Evolutionary conservation across 345 rosid genomes (phyloP).

Genomic region (Euphorbia pulcherrima): DNA sequence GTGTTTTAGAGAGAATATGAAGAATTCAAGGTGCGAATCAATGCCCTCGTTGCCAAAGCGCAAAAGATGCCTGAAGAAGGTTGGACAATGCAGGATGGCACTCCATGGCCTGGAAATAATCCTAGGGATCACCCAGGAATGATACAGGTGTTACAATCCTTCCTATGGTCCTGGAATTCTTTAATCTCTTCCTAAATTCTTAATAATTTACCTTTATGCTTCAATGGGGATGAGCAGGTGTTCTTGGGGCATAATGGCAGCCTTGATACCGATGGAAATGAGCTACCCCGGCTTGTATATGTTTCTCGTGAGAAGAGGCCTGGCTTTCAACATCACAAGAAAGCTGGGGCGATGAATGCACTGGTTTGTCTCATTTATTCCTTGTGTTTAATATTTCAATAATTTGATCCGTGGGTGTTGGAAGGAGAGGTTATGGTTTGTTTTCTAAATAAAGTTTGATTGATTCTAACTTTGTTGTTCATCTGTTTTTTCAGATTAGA

Average conservation of each 20-base stretch:
- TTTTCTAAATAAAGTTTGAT: background rate
- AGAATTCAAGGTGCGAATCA: constrained; percentile 96
- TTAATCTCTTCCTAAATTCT: background rate
- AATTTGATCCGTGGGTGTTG: background rate
- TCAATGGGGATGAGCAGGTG: constrained; percentile 44
- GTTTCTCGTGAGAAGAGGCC: constrained; percentile 99
- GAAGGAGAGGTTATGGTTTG: background rate
- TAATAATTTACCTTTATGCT: constrained; percentile 8
- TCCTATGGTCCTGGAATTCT: constrained; percentile 1
- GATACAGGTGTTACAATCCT: constrained; percentile 62
- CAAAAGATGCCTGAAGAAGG: constrained; percentile 99
- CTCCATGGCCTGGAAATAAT: constrained; percentile 99
- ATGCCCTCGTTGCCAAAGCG: constrained; percentile 98
- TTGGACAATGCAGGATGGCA: constrained; percentile 99
- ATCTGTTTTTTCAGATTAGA: constrained; percentile 60
- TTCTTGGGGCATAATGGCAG: constrained; percentile 99
- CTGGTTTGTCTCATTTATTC: constrained; percentile 53
- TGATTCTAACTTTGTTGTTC: constrained; percentile 19
- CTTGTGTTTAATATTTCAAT: background rate
- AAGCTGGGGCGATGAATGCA: constrained; percentile 99
- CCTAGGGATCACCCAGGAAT: constrained; percentile 99
- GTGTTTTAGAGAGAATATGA: constrained; percentile 89
- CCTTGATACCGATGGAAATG: constrained; percentile 97
- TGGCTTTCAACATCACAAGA: constrained; percentile 99
- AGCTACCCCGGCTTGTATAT: constrained; percentile 94